Percentiles rank a stretch among this genome's conserved stretches.
Evolutionary conservation across 495 filamentous ascomycete genomes (phyloP).

Genomic region (Hypoxylon trugodes): DNA sequence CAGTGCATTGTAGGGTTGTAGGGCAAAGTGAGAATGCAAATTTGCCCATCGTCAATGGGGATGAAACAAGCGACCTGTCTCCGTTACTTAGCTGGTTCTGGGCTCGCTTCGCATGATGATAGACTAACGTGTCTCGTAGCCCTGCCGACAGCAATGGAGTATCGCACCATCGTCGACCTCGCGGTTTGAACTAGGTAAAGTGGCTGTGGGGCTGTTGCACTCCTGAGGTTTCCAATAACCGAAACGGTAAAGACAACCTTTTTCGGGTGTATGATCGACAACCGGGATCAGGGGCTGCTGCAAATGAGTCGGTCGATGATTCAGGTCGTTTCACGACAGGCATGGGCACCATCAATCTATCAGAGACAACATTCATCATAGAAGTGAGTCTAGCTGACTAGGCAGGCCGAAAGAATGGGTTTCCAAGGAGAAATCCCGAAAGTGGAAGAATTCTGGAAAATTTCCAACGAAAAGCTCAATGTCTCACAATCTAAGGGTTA

Average conservation of each 20-base stretch:
- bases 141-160: slow-evolving; percentile 26
- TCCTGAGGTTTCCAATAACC: not conserved
- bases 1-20: slow-evolving; percentile 3
- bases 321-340: slow-evolving; percentile 39
- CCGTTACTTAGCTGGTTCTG: slow-evolving; percentile 9
- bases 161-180: slow-evolving; percentile 27
- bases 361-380: slow-evolving; percentile 30
- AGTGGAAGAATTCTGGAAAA: slow-evolving; percentile 29
- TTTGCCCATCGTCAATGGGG: slow-evolving; percentile 5
- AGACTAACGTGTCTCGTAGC: slow-evolving; percentile 31
- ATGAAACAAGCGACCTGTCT: slow-evolving; percentile 37
- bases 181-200: slow-evolving; percentile 29
- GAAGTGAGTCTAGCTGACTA: slow-evolving; percentile 11
- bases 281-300: slow-evolving; percentile 28
- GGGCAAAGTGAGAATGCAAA: slow-evolving; percentile 1
- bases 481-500: not conserved
- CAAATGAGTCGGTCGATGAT: slow-evolving; percentile 31
- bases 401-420: slow-evolving; percentile 6
- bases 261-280: slow-evolving; percentile 41
- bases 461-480: slow-evolving; percentile 1
- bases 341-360: slow-evolving; percentile 28
- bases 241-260: slow-evolving; percentile 28
- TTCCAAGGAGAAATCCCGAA: not conserved
- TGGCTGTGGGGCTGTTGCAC: slow-evolving; percentile 8
- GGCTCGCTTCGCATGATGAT: slow-evolving; percentile 18